phyloP scores from a whole-genome alignment of 257 asterid genomes.

The Przewalskia tangutica region DNA sequence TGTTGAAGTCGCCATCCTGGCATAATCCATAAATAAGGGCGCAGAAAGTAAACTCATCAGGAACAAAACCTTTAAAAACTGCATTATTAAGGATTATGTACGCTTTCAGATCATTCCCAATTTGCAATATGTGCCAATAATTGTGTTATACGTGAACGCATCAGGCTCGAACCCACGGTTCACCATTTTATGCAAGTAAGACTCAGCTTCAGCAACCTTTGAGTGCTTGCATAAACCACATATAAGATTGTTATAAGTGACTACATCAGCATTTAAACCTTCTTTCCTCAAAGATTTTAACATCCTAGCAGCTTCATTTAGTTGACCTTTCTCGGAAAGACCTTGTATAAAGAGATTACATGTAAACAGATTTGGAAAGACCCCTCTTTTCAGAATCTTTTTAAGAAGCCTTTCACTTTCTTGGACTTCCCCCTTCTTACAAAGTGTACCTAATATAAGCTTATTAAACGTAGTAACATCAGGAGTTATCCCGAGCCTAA shows the following conservation, averaged over 20 bases:
- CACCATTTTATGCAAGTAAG: slow-evolving; percentile 66
- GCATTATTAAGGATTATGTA: slow-evolving; percentile 60
- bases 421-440: slow-evolving; percentile 62
- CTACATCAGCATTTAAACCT: slow-evolving; percentile 63
- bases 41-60: slow-evolving; percentile 76
- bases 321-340: slow-evolving; percentile 57
- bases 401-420: slow-evolving; percentile 66
- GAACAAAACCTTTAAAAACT: slow-evolving; percentile 58
- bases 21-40: slow-evolving; percentile 64
- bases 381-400: slow-evolving; percentile 73
- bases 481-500: slow-evolving; percentile 51
- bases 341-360: slow-evolving; percentile 77
- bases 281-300: slow-evolving; percentile 30
- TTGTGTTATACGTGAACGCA: slow-evolving; percentile 69
- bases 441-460: slow-evolving; percentile 45
- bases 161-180: slow-evolving; percentile 65
- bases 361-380: slow-evolving; percentile 66
- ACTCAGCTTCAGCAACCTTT: slow-evolving; percentile 66
- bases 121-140: slow-evolving; percentile 76
- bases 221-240: slow-evolving; percentile 78
- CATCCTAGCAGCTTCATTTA: slow-evolving; percentile 56
- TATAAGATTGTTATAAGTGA: slow-evolving; percentile 75
- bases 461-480: slow-evolving; percentile 62
- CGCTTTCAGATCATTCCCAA: slow-evolving; percentile 53
- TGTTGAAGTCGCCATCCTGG: slow-evolving; percentile 55